Evolutionary conservation across 345 rosid species (phyloP), one percentile per base, ranked within the genome.

Genomic region (Bruguiera gymnorhiza): DNA sequence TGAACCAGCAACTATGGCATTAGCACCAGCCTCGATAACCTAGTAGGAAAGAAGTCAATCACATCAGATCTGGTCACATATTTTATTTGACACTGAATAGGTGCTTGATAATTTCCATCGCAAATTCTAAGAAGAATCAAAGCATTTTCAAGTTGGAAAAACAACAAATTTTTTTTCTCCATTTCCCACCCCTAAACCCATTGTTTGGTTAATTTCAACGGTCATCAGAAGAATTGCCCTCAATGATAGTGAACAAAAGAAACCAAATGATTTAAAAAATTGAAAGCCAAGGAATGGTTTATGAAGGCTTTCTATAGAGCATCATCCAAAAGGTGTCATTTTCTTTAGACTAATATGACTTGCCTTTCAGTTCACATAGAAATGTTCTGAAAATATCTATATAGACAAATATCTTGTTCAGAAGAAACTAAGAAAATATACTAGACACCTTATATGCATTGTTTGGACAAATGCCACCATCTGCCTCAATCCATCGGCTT

Each of bases 11-110:
- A 95, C 97, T 67, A 92, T 8, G 58, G 58, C 26, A 70, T 95
- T 95, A 18, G 98, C 99, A 76, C 99, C 99, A 53, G 98, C 99
- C 75, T 88, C 97, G 71, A 95, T 92, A 70, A 95, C 98, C 99
- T 95, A 69, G 48, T 43, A 13, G 48, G 55, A 73, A 8, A 15
- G 29, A 70, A 62, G 75, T 36, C 1, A 31, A 50, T 36, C n/a
- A 27, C 5, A 16, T 26, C 18, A 13, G 18, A 10, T 43, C 48
- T 43, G 1, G 48, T 43, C 16, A 43, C 3, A 11, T 39, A 39
- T 43, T 11, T 43, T 10, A 43, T 43, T 43, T 11, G 16, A 11
- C 13, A 43, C 48, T 11, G 18, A 43, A 43, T 11, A 43, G 48
- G 5, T 43, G 15, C 15, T 43, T 43, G 18, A 43, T 43, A 43